Evolutionary conservation across 139 green algal genomes (phyloP).

Genomic region (Chlamydomonas urium): DNA sequence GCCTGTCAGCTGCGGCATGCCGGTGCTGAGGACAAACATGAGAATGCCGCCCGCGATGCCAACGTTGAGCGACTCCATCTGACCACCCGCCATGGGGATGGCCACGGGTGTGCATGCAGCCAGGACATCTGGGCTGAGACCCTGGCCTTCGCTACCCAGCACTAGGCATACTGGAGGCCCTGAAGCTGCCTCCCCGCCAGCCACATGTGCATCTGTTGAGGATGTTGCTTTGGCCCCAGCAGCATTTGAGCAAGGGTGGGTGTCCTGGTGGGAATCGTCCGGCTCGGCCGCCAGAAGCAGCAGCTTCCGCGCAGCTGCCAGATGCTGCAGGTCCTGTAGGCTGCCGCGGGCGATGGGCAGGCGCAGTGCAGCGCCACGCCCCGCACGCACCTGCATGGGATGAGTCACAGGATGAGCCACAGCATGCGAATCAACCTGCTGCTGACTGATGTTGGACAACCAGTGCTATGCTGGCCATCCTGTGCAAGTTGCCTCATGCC

Average conservation of each 20-base stretch:
- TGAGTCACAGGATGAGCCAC: no score
- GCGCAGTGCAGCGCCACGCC: slow-evolving; percentile 35
- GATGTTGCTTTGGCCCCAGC: no score
- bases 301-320: slow-evolving; percentile 18
- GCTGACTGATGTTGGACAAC: no score
- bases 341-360: slow-evolving; percentile 16
- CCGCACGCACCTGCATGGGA: no score
- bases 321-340: slow-evolving; percentile 25
- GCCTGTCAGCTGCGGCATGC: slow-evolving; percentile 12
- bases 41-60: slow-evolving; percentile 58
- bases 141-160: slow-evolving; percentile 75
- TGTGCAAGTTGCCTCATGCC: no score
- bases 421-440: no score
- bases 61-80: slow-evolving; percentile 83
- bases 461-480: no score
- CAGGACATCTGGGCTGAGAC: slow-evolving; percentile 47
- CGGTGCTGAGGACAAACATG: slow-evolving; percentile 44
- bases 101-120: slow-evolving; percentile 36
- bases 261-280: no score
- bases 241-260: no score
- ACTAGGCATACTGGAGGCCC: slow-evolving; percentile 40
- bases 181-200: no score
- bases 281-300: slow-evolving; percentile 49
- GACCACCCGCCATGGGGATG: slow-evolving; percentile 57
- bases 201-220: no score